Evolutionary conservation across 164 flowering plant species (phyloP).

Genomic region (grape (Vitis vinifera)): DNA sequence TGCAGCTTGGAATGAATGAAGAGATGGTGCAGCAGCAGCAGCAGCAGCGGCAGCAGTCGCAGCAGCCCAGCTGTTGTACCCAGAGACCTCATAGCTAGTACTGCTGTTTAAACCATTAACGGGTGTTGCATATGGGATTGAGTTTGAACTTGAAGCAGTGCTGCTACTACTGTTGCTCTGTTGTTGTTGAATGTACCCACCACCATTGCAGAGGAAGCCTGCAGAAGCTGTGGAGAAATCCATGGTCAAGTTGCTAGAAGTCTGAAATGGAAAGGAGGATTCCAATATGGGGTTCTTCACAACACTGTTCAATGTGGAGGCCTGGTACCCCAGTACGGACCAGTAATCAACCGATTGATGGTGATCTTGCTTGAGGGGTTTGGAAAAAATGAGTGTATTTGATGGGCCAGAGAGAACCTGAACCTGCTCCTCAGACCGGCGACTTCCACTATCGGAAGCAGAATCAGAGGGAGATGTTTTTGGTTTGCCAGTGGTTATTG

Average conservation of each 20-base stretch:
- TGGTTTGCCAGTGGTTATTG: constrained; percentile 44
- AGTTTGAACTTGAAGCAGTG: constrained; percentile 3
- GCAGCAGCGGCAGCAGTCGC: background rate
- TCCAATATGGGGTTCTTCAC: too few species aligned
- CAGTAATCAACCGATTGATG: too few species aligned
- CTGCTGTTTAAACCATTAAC: constrained; percentile 15
- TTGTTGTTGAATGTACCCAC: constrained; percentile 23
- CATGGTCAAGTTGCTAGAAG: constrained; percentile 11
- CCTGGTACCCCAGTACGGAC: too few species aligned
- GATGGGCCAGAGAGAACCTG: background rate
- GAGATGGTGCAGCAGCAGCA: constrained; percentile 24
- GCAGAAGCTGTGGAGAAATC: constrained; percentile 24
- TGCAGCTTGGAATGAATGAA: constrained; percentile 46
- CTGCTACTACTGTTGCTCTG: constrained; percentile 1
- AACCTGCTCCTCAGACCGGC: constrained; percentile 25
- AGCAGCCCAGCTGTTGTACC: constrained; percentile 37
- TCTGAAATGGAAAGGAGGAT: too few species aligned
- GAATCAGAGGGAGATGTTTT: constrained; percentile 42
- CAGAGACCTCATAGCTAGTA: constrained; percentile 24
- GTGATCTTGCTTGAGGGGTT: background rate
- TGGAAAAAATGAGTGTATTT: background rate
- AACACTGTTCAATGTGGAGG: too few species aligned
- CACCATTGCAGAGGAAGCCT: constrained; percentile 13
- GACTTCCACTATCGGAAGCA: constrained; percentile 32
- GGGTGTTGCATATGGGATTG: constrained; percentile 26